Evolutionary conservation across 495 filamentous ascomycete species (phyloP).

Genomic region (Emericellopsis terricola): DNA sequence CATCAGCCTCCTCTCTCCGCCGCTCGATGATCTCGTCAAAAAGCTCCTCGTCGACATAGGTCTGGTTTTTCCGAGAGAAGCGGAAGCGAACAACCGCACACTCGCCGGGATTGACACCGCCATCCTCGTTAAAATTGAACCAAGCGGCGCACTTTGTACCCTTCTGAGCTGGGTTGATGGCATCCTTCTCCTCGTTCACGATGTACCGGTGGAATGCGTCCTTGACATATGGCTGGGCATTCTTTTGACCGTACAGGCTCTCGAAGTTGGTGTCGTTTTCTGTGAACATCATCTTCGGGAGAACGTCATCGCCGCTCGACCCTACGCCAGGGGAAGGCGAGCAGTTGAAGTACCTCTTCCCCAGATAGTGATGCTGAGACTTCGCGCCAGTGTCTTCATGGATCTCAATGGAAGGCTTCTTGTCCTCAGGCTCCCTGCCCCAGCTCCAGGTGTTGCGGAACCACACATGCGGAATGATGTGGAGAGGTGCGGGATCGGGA

Average conservation of each 20-base stretch:
- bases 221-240: slow-evolving; percentile 72
- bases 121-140: slow-evolving; percentile 79
- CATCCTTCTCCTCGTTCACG: slow-evolving; percentile 59
- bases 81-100: slow-evolving; percentile 86
- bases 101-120: slow-evolving; percentile 72
- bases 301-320: slow-evolving; percentile 57
- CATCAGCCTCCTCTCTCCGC: slow-evolving; percentile 72
- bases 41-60: slow-evolving; percentile 75
- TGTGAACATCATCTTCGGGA: slow-evolving; percentile 73
- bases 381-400: slow-evolving; percentile 46
- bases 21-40: slow-evolving; percentile 87
- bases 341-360: slow-evolving; percentile 66
- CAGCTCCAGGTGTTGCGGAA: slow-evolving; percentile 95
- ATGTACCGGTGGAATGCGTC: slow-evolving; percentile 87
- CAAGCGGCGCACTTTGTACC: slow-evolving; percentile 86
- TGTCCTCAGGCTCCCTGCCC: slow-evolving; percentile 52
- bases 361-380: slow-evolving; percentile 57
- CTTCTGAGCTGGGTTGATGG: slow-evolving; percentile 58
- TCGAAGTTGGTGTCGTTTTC: slow-evolving; percentile 88
- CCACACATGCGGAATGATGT: slow-evolving; percentile 91
- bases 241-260: slow-evolving; percentile 55
- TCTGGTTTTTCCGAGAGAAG: slow-evolving; percentile 50
- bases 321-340: slow-evolving; percentile 81
- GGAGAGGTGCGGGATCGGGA: slow-evolving; percentile 72
- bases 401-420: slow-evolving; percentile 58